Percentiles rank a stretch among this genome's conserved stretches.
phyloP scores from a whole-genome alignment of 805 yeast genomes.

The Lachancea kluyveri region DNA sequence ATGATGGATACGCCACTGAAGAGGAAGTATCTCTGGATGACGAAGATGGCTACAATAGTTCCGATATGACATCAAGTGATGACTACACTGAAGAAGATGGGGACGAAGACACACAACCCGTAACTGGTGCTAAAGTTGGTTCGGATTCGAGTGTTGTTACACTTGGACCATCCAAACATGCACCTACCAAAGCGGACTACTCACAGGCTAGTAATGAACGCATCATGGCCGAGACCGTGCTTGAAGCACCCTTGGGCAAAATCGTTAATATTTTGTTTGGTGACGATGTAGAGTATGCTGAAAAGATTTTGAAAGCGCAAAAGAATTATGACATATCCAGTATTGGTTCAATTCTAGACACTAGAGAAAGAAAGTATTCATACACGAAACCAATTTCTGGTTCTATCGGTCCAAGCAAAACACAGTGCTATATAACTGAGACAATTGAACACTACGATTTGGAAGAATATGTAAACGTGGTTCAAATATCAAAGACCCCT shows the following conservation, averaged over 20 bases:
- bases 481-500: constrained; percentile 61
- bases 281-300: constrained; percentile 41
- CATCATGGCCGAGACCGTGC: constrained; percentile 45
- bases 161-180: constrained; percentile 40
- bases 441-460: constrained; percentile 47
- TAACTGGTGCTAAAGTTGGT: neutral
- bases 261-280: constrained; percentile 60
- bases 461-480: constrained; percentile 40
- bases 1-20: constrained; percentile 6
- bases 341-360: constrained; percentile 35
- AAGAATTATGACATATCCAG: constrained; percentile 57
- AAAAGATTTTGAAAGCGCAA: constrained; percentile 46
- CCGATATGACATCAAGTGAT: constrained; percentile 28
- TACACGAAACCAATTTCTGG: constrained; percentile 61
- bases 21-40: constrained; percentile 11
- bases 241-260: constrained; percentile 61
- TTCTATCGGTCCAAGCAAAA: constrained; percentile 73
- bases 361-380: constrained; percentile 41
- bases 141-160: constrained; percentile 3
- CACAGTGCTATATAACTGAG: constrained; percentile 59
- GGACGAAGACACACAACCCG: constrained; percentile 1
- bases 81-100: constrained; percentile 22
- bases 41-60: constrained; percentile 14
- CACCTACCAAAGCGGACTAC: constrained; percentile 42
- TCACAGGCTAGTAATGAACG: constrained; percentile 43